phyloP scores from a whole-genome alignment of 176 grass and related monocot species.

The Zea mays region Zm-B73-REFERENCE-NAM-5.0 NC_050102.1:83820501-83821000 shows the following conservation, averaged over 20 bases:
- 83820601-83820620: not conserved
- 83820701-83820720: not conserved
- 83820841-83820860: not conserved
- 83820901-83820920: conserved; percentile 18
- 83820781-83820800: not conserved
- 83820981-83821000: conserved; percentile 54
- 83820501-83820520: too few relatives aligned
- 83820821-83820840: not conserved
- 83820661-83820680: not conserved
- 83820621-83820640: not conserved
- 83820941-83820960: conserved; percentile 10
- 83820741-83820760: not conserved
- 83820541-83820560: too few relatives aligned
- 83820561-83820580: too few relatives aligned
- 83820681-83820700: not conserved
- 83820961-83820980: conserved; percentile 32
- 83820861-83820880: not conserved
- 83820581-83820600: too few relatives aligned
- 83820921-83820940: conserved; percentile 19
- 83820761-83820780: not conserved
- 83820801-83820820: not conserved
- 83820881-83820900: not conserved
- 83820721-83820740: not conserved
- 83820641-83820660: too few relatives aligned
- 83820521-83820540: too few relatives aligned